Base-by-base conservation (phyloP, 495 filamentous ascomycete species). In the Aspergillus heteromorphus region DNA sequence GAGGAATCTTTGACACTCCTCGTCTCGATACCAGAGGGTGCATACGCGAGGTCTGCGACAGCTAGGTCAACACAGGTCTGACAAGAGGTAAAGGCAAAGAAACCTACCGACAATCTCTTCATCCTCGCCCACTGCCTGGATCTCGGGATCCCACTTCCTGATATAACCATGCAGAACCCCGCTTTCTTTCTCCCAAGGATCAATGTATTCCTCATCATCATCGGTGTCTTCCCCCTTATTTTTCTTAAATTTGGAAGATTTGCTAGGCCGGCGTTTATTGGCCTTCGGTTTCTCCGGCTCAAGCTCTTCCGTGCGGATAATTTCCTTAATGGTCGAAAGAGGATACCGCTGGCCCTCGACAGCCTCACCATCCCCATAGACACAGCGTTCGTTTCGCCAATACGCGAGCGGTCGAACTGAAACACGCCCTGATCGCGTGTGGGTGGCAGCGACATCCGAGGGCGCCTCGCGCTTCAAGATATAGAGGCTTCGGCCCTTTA, bases 351-450 rank as follows among this genome's bases (percentile, higher is more conserved):
- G 71, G 45, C 76, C 75, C 41, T 79, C 75, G 11, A 68, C 71
- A 16, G 74, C 73, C 49, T 75, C 75, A 27, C 78, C 79, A 54
- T 86, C 77, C 10, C 81, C 82, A 65, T 84, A 91, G 2, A 90
- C 78, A 50, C 86, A 78, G 20, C 81, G 81, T 63, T 97, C 93
- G 51, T 89, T 89, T 49, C 82, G 83, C 93, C 93, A 97, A 65
- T 77, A 92, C 34, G 85, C 82, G n/a, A 97, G 68, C 6, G 93
- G 93, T 55, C 86, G 82, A 51, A 91, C 79, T 13, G 77, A 77
- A 4, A 74, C 70, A 42, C 86, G 72, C 9, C 80, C 83, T 20
- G 75, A 83, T 42, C 83, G 79, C 23, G 79, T 79, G 40, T 75
- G 72, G 2, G 73, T 74, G 6, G 77, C 65, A 43, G 69, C 74